Percentiles rank a stretch among this genome's conserved stretches.
Evolutionary conservation across 1,139 yeast species (phyloP).

Genomic region (Magnusiomyces tetraspermus): DNA sequence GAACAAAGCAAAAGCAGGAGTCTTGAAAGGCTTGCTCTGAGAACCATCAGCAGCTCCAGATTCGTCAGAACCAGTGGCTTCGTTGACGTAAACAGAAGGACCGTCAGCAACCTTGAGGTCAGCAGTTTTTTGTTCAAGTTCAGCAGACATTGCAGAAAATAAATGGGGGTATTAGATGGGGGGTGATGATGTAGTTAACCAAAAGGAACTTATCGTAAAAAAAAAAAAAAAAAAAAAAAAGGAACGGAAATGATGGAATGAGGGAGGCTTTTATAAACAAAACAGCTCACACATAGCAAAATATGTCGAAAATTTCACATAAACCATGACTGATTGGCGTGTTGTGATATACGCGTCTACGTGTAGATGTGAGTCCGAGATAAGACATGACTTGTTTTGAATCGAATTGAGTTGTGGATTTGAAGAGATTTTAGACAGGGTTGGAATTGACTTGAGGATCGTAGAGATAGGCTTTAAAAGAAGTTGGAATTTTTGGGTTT

Average conservation of each 20-base stretch:
- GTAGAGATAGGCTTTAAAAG: too few species aligned
- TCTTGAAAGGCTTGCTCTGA: conserved; percentile 59
- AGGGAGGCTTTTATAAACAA: neutral
- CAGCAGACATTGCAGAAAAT: conserved; percentile 10
- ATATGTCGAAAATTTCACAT: too few species aligned
- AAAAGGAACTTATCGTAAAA: too few species aligned
- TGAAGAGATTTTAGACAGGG: too few species aligned
- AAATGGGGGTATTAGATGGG: neutral
- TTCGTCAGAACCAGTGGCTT: conserved; percentile 57
- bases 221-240: neutral
- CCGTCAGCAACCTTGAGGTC: conserved; percentile 9
- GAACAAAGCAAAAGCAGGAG: conserved; percentile 75
- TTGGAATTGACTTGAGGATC: too few species aligned
- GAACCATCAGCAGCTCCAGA: conserved; percentile 44
- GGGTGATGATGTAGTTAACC: neutral
- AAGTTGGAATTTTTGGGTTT: neutral
- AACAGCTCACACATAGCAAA: too few species aligned
- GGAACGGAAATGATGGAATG: neutral
- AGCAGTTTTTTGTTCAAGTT: conserved; percentile 10
- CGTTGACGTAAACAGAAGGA: conserved; percentile 49
- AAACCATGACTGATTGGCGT: too few species aligned
- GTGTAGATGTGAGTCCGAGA: too few species aligned
- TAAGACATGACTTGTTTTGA: too few species aligned
- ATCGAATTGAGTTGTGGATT: too few species aligned
- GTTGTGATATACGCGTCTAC: too few species aligned